Percentiles rank a stretch among this genome's conserved stretches.
These are phyloP conservation scores for Nannizzia gypsea DNA, from an alignment of 2,329 filamentous ascomycete species.

Conservation along the genomic window DNA sequence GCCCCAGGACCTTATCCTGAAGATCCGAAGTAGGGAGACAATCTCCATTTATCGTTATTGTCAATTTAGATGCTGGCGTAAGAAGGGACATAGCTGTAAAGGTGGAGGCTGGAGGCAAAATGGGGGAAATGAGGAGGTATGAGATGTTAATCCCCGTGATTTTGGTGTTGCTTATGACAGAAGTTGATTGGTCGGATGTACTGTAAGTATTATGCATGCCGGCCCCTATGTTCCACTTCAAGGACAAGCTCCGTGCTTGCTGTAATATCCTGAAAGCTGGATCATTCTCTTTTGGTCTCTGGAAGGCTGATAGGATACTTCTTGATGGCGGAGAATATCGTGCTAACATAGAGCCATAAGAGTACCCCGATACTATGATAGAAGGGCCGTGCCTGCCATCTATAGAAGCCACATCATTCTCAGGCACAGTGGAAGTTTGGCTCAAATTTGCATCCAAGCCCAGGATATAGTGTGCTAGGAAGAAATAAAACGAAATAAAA, in stretches of 20 bases:
- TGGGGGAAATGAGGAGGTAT: constrained; percentile 55
- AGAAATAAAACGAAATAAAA: constrained; percentile 71
- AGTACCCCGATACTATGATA: constrained; percentile 66
- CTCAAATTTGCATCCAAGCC: constrained; percentile 33
- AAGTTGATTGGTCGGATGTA: background rate
- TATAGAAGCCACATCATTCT: constrained; percentile 13
- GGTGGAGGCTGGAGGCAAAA: constrained; percentile 43
- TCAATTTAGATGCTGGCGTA: constrained; percentile 15
- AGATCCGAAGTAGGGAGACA: constrained; percentile 33
- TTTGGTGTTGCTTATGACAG: too few species aligned
- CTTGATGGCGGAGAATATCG: constrained; percentile 52
- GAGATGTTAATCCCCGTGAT: constrained; percentile 19
- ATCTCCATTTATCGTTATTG: constrained; percentile 20
- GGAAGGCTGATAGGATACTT: constrained; percentile 50
- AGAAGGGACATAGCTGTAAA: constrained; percentile 51
- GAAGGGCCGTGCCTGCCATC: constrained; percentile 14
- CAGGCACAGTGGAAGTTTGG: too few species aligned
- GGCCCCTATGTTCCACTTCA: constrained; percentile 45
- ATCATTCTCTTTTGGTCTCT: constrained; percentile 43
- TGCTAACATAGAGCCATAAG: constrained; percentile 77
- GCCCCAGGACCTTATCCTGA: constrained; percentile 42
- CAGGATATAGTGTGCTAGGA: constrained; percentile 62
- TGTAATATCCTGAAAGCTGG: constrained; percentile 46
- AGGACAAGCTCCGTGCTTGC: constrained; percentile 56
- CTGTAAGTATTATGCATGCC: background rate